These are phyloP conservation scores for Aphanomyces astaci DNA, from an alignment of 352 stramenopile genomes.

Conservation along the genomic window DNA sequence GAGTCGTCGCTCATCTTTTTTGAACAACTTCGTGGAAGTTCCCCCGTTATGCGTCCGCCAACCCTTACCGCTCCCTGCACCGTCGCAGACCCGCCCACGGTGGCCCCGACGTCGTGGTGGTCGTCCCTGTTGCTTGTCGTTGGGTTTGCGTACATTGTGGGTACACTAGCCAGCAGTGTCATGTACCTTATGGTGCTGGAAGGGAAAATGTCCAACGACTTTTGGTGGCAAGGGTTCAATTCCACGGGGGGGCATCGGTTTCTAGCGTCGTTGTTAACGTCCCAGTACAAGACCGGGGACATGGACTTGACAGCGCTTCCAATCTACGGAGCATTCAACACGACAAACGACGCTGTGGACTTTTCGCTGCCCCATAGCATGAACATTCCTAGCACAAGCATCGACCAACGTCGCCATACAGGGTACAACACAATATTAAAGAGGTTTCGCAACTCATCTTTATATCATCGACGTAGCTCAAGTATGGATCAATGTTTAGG, in stretches of 20 bases:
- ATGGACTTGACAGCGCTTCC: background rate
- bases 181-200: background rate
- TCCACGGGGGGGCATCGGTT: slow-evolving; percentile 6
- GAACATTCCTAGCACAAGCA: background rate
- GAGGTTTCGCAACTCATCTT: too few species aligned
- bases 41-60: background rate
- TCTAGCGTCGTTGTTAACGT: background rate
- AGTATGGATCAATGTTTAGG: too few species aligned
- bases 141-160: slow-evolving; percentile 6
- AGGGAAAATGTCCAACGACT: slow-evolving; percentile 11
- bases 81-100: background rate
- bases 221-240: slow-evolving; percentile 13
- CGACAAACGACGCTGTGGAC: background rate
- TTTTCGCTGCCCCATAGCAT: background rate
- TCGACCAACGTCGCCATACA: background rate
- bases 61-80: background rate
- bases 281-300: background rate
- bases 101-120: background rate
- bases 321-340: background rate
- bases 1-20: background rate
- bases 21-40: background rate
- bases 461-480: too few species aligned
- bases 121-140: background rate
- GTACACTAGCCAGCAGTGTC: background rate
- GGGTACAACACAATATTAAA: background rate